Conservation (phyloP, 257 asterid species). For the Solanum chiquidenum region DNA sequence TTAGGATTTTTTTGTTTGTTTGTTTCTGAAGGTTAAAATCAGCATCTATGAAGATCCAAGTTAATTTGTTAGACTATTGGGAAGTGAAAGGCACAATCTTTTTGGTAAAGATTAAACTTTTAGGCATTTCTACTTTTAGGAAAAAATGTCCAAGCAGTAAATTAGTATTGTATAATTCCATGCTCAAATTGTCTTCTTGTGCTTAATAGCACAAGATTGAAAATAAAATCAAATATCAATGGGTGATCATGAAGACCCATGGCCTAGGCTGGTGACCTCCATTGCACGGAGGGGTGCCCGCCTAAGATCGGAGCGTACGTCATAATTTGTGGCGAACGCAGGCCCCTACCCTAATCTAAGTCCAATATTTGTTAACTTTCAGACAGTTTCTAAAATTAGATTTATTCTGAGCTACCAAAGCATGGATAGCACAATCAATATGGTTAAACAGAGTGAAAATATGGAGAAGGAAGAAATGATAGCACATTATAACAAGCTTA, state of each 20-base stretch:
- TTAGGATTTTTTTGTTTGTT: too few species aligned
- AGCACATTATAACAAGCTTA: neutral
- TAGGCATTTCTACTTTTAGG: neutral
- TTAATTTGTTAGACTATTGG: neutral
- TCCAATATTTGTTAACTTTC: too few species aligned
- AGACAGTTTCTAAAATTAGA: too few species aligned
- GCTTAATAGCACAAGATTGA: neutral
- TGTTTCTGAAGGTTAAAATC: neutral
- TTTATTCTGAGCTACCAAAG: neutral
- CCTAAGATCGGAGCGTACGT: slow-evolving; percentile 20
- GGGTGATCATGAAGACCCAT: slow-evolving; percentile 21
- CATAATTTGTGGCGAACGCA: slow-evolving; percentile 3
- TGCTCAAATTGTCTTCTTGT: neutral
- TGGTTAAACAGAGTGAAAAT: neutral
- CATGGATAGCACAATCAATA: neutral
- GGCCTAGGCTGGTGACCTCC: slow-evolving; percentile 21
- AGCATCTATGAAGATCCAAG: neutral
- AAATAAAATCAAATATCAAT: neutral
- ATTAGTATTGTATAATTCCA: neutral
- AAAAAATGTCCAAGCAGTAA: neutral
- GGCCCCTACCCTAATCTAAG: too few species aligned
- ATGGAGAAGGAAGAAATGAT: neutral
- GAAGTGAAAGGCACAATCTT: neutral
- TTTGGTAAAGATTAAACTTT: neutral
- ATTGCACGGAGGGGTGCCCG: slow-evolving; percentile 28